These are phyloP conservation scores for Selaginella moellendorffii DNA, from an alignment of 75 land plant genomes.

Conservation along the genomic window DNA sequence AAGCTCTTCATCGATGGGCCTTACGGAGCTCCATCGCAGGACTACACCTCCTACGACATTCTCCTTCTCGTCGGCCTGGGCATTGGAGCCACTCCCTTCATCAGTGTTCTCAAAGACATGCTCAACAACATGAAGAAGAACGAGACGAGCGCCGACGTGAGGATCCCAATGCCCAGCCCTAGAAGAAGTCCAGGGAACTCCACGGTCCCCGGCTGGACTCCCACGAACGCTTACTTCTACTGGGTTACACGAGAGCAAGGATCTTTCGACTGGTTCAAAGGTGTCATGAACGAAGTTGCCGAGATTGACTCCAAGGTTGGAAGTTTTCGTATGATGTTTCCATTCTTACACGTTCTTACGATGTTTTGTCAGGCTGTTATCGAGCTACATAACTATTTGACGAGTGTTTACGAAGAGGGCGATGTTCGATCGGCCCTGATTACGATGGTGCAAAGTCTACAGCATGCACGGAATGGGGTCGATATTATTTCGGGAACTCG, in stretches of 20 bases:
- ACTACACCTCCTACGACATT: neutral
- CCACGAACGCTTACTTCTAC: conserved; percentile 6
- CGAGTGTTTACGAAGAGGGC: conserved; percentile 7
- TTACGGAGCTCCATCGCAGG: conserved; percentile 1
- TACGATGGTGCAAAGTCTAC: conserved; percentile 2
- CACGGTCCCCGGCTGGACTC: neutral
- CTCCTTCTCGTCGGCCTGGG: conserved; percentile 1
- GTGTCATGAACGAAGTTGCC: conserved; percentile 9
- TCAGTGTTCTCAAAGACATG: neutral
- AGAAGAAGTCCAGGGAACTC: neutral
- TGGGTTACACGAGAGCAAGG: conserved; percentile 11
- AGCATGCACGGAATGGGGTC: neutral
- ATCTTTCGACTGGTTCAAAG: conserved; percentile 6
- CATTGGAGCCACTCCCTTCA: conserved; percentile 8
- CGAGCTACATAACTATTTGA: conserved; percentile 6
- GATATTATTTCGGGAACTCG: conserved; percentile 8
- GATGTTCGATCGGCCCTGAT: neutral
- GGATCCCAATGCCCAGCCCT: neutral
- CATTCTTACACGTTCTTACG: too few relatives aligned
- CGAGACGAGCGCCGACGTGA: neutral
- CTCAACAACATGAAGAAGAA: neutral
- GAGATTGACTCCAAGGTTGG: conserved; percentile 3
- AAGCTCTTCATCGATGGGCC: conserved; percentile 5
- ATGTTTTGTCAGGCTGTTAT: conserved; percentile 10
- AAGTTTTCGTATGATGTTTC: too few relatives aligned